Evolutionary conservation across 371 early-diverging fungal species (phyloP), one percentile per base, ranked within the genome.

Genomic region (Mucor velutinosus): DNA sequence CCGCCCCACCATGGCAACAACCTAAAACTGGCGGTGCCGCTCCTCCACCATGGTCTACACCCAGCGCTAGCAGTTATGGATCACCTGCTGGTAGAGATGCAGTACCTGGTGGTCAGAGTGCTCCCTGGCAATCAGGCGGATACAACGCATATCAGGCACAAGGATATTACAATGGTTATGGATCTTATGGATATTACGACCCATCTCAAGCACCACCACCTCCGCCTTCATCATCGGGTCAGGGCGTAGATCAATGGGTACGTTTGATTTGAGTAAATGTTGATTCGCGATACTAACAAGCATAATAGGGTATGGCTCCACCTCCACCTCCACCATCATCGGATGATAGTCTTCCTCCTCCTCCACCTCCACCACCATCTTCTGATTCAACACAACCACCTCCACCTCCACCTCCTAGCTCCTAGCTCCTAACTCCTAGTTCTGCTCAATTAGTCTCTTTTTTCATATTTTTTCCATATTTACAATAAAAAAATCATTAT

Each of bases 341-440:
- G 19, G 66, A 69, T 41, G 64, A 72, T 58, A 69, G 64, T 21
- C 70, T 72, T 10, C 75, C 79, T 25, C 79, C 81, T 0, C 79
- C 81, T n/a, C 81, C 81, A 0, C 79, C 81, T 27, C 81, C 80
- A 37, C 81, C 81, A 41, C 74, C 76, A 39, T 58, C 73, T 32
- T 69, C 71, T 17, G 69, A 73, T 33, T 64, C 69, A 32, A 57
- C 60, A 2, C 69, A 68, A 33, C 71, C 78, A 39, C 71, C 78
- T 0, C 73, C 70, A 7, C 73, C 71, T 21, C 70, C 74, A n/a
- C 65, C 65, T 32, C 35, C 64, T 56, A 53, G 53, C 27, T 56
- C n/a, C n/a, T n/a, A n/a, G n/a, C n/a, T n/a, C n/a, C n/a, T n/a
- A n/a, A n/a, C 65, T 32, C 35, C 64, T 56, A 53, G 53, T 15